Base-by-base conservation (phyloP, 345 rosid genomes). In the Adansonia digitata region DNA sequence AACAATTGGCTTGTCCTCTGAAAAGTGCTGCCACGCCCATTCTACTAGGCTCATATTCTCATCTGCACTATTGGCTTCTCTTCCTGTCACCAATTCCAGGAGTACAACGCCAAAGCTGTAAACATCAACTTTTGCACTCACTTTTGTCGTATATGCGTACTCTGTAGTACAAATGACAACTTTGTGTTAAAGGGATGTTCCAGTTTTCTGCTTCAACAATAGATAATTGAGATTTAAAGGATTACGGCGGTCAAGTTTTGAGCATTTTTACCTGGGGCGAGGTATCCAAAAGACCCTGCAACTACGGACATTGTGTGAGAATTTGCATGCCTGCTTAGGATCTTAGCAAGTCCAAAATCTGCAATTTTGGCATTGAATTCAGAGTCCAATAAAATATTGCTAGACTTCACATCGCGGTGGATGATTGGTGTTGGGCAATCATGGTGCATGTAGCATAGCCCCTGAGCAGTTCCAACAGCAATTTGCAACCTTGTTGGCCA, bases 361-460 rank as follows among this genome's bases (percentile, higher is more conserved):
- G 98, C 97, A 27, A 94, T 88, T 72, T 83, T 86, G 7, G 98
- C 91, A 45, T 85, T 81, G 81, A 91, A 92, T 69, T 84, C 87
- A 26, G 87, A 91, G 77, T 94, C 97, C 57, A 94, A 74, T 82
- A 92, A 64, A 74, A 94, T 90, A 60, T 94, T 94, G 77, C 98
- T 94, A 0, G 97, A 92, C 84, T 94, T 94, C 31, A 94, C 86
- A 18, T 94, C 98, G 10, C 98, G 86, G 68, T 94, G 98, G 59
- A 92, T 84, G 69, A 94, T 88, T 2, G 93, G 90, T 0, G 91
- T 90, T 45, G 85, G 77, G 59, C 92, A 92, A 42, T 85, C 92
- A 31, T 88, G 97, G 84, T 94, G 98, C 97, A 94, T 94, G 57
- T 94, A 90, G 77, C 88, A 85, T 67, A 95, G 87, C 27, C 98